Conservation (phyloP, 2,329 filamentous ascomycete species). For the Hypoxylon sp. region DNA sequence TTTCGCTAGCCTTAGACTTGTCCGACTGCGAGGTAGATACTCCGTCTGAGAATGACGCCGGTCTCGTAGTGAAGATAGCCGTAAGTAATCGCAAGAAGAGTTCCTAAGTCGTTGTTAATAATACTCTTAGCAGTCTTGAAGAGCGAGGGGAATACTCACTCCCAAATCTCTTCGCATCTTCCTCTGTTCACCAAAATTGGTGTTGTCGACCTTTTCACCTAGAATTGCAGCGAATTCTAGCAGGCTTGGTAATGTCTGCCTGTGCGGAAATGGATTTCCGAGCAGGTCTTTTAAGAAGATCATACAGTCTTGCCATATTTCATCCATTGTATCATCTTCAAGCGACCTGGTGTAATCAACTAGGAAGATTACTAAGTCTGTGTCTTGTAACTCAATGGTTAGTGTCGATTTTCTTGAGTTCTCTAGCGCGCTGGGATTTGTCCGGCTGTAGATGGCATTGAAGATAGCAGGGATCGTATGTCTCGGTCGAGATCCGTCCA, state of each 20-base stretch:
- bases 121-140: not conserved
- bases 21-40: conserved; percentile 58
- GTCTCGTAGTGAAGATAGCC: conserved; percentile 93
- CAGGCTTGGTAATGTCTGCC: conserved; percentile 87
- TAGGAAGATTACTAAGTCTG: conserved; percentile 88
- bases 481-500: conserved; percentile 91
- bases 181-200: conserved; percentile 93
- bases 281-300: conserved; percentile 91
- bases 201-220: conserved; percentile 97
- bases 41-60: conserved; percentile 77
- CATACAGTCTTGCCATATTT: conserved; percentile 97
- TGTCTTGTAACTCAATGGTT: conserved; percentile 86
- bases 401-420: conserved; percentile 86
- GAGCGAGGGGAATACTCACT: conserved; percentile 65
- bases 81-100: conserved; percentile 89
- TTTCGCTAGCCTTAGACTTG: conserved; percentile 57
- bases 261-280: conserved; percentile 93
- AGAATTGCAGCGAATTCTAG: conserved; percentile 91
- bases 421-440: conserved; percentile 85
- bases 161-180: conserved; percentile 92
- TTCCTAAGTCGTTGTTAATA: conserved; percentile 71
- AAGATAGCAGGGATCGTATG: conserved; percentile 95
- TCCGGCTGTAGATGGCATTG: conserved; percentile 95
- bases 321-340: conserved; percentile 97
- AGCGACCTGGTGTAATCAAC: conserved; percentile 91